These are phyloP conservation scores for Taphrina pruni DNA, from an alignment of 1,139 yeast genomes.

Conservation along the genomic window DNA sequence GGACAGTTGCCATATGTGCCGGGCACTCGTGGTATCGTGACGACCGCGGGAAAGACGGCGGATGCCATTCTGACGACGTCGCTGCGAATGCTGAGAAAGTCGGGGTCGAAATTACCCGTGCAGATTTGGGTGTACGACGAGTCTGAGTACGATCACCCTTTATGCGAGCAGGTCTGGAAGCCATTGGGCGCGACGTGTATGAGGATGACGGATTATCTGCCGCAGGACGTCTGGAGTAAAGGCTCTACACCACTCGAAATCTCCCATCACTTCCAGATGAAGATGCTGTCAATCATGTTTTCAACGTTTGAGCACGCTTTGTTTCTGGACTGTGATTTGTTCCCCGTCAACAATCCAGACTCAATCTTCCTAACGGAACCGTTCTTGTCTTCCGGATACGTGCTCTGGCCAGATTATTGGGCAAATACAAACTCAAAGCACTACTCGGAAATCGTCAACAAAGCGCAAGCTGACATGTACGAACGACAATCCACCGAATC, in stretches of 20 bases:
- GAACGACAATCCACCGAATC: slow-evolving; percentile 79
- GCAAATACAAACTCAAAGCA: slow-evolving; percentile 71
- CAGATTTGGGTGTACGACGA: slow-evolving; percentile 30
- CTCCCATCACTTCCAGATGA: slow-evolving; percentile 59
- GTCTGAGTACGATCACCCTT: slow-evolving; percentile 12
- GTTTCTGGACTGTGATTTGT: slow-evolving; percentile 76
- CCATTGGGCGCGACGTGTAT: slow-evolving; percentile 20
- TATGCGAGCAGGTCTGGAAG: slow-evolving; percentile 27
- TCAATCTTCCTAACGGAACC: slow-evolving; percentile 62
- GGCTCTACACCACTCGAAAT: slow-evolving; percentile 23
- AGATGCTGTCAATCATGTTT: slow-evolving; percentile 73
- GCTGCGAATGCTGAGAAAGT: slow-evolving; percentile 27
- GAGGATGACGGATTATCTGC: slow-evolving; percentile 63
- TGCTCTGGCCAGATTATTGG: slow-evolving; percentile 88
- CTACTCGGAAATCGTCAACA: slow-evolving; percentile 68
- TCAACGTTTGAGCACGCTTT: slow-evolving; percentile 80
- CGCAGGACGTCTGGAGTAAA: slow-evolving; percentile 2
- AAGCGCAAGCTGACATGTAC: slow-evolving; percentile 57
- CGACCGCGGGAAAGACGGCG: slow-evolving; percentile 19
- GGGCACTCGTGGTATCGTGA: slow-evolving; percentile 31
- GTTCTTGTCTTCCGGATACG: slow-evolving; percentile 63
- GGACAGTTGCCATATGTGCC: slow-evolving; percentile 13
- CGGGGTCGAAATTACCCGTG: slow-evolving; percentile 30
- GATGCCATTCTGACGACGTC: slow-evolving; percentile 25
- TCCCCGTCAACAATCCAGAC: slow-evolving; percentile 67